Evolutionary conservation across 2,329 filamentous ascomycete species (phyloP).

Genomic region (Ceratocystis eucalypticola): DNA sequence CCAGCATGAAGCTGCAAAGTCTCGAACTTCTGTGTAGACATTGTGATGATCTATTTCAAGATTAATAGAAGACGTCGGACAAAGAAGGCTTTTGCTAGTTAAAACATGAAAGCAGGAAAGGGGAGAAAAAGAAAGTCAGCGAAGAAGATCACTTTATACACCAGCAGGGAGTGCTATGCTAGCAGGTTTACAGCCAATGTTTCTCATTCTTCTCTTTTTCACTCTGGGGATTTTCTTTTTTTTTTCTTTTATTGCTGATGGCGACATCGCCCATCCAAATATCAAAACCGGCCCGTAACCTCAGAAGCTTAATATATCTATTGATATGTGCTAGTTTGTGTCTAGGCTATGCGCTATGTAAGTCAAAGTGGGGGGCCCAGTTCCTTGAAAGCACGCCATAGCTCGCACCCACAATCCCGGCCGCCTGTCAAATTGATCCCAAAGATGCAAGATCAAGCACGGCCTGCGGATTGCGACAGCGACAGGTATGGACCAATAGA

Average conservation of each 20-base stretch:
- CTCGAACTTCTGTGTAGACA: conserved; percentile 54
- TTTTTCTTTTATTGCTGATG: not conserved
- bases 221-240: not conserved
- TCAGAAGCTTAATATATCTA: not conserved
- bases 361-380: conserved; percentile 14
- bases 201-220: not conserved
- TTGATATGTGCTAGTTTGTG: not conserved
- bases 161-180: not conserved
- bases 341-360: conserved; percentile 14
- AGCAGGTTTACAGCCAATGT: not conserved
- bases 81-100: not conserved
- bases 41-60: conserved; percentile 16
- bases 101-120: not conserved
- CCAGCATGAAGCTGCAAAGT: conserved; percentile 78
- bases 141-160: not conserved
- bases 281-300: conserved; percentile 1
- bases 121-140: not conserved
- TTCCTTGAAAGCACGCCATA: conserved; percentile 18
- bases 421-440: conserved; percentile 4
- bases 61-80: conserved; percentile 20
- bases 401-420: not conserved
- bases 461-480: not conserved
- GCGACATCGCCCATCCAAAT: conserved; percentile 6
- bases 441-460: not conserved
- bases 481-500: not conserved